Evolutionary conservation across 2,329 filamentous ascomycete genomes (phyloP), one percentile per base, ranked within the genome.

Genomic region (Juglanconis juglandina): DNA sequence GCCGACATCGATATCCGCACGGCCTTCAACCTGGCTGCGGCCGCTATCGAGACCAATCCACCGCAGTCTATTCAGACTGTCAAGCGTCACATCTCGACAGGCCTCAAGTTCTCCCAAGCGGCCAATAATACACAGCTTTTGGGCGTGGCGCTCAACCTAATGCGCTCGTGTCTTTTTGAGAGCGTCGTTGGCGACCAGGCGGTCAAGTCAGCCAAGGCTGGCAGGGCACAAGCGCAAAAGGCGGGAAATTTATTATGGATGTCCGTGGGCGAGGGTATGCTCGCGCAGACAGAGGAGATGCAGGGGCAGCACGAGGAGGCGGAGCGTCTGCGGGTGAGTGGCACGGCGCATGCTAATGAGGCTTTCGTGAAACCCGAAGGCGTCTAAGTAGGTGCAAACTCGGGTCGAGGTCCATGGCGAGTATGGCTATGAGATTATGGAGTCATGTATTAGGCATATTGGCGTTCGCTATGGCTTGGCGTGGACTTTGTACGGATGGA

Each of bases 91-190:
- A 87, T 97, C 57, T 87, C 91, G 63, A 80, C 82, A 44, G 89
- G 92, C 2, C 81, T 96, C 47, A 81, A 83, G 44, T 85, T 86
- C 3, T 88, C 90, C 11, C 88, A 88, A 65, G 78, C 79, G 7
- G 87, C 89, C 8, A 80, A 81, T 58, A 96, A 96, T 71, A 85
- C 85, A 35, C 90, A 96, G 65, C 88, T 93, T 57, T 82, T 92
- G n/a, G 88, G 88, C 52, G 89, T 97, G 65, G 87, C 89, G 5
- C 84, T 97, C 61, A 92, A 87, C 66, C 87, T 95, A 65, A 96
- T 97, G 89, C 89, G 90, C 56, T 87, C 84, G 69, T 85, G 87
- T 55, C 89, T 96, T 68, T 97, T 93, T 73, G 87, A 88, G 50
- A 89, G 89, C 61, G 88, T 93, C 13, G 86, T 96, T 4, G 92